Base-by-base conservation (phyloP, 768 basidiomycete genomes). In the Cystobasidium onofrii region DNA sequence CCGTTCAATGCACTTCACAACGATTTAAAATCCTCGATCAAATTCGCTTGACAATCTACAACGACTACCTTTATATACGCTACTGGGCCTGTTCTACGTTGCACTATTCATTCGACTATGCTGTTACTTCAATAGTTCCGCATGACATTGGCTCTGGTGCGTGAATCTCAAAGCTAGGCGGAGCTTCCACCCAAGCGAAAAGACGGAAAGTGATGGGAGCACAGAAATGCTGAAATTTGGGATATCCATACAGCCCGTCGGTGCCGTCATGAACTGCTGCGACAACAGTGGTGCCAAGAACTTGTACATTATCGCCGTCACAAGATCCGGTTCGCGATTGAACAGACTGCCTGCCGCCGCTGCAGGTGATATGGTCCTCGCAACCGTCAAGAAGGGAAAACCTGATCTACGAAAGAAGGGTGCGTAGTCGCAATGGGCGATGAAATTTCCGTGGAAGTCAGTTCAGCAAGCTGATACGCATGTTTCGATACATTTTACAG, bases 201-300 rank as follows among this genome's bases (percentile, higher is more conserved):
- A 29, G 7, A 54, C 6, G 18, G n/a, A 54, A 54, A 54, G 27
- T 20, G 52, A 54, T 7, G n/a, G 20, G n/a, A 54, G 15, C 39
- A 39, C 15, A 27, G n/a, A 36, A 31, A 63, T 10, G 39, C 63
- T 33, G 34, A 33, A 17, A 44, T 34, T 15, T 41, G 17, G 25
- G 39, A 36, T 25, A 25, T 39, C 39, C 39, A 9, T 20, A 36
- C 36, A 71, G 69, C 69, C 69, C 69, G 69, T 71, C 55, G 69
- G 69, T 57, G 69, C 69, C 69, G 64, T 74, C 67, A 67, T 74
- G 77, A 78, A 79, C 75, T 79, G 96, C 83, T 93, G 93, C 64
- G 96, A 99, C 86, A 99, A 99, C 88, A 92, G 90, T 80, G 96
- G 96, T 77, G 96, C 95, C 78, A 99, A 97, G 85, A 92, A 89